Evolutionary conservation across 768 basidiomycete genomes (phyloP).

Genomic region (Lentinula edodes): DNA sequence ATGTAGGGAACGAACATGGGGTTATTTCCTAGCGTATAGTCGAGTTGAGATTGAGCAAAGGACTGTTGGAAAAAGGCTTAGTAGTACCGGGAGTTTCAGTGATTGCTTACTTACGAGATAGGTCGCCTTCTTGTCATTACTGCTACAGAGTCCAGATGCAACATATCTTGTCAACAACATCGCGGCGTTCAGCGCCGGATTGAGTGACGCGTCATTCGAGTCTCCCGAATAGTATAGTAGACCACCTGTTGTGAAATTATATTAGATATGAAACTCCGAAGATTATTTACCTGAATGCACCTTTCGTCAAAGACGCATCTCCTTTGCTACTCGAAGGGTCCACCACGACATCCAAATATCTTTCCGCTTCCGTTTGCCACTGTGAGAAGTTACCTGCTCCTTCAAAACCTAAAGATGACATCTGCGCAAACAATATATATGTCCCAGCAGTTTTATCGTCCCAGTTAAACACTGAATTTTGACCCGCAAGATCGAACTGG

Average conservation of each 20-base stretch:
- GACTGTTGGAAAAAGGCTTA: conserved; percentile 30
- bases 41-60: conserved; percentile 72
- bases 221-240: conserved; percentile 80
- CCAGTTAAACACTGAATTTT: conserved; percentile 78
- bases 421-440: conserved; percentile 70
- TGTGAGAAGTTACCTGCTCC: conserved; percentile 51
- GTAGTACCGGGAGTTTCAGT: conserved; percentile 1
- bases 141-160: conserved; percentile 52
- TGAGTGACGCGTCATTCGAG: conserved; percentile 73
- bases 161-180: conserved; percentile 80
- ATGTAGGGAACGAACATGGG: conserved; percentile 89
- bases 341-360: conserved; percentile 70
- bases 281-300: conserved; percentile 28
- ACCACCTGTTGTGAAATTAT: conserved; percentile 46
- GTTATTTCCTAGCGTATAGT: conserved; percentile 84
- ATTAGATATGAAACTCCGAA: background rate
- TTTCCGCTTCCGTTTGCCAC: conserved; percentile 71
- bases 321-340: conserved; percentile 35
- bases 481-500: conserved; percentile 46
- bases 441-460: conserved; percentile 77
- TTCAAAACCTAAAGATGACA: conserved; percentile 50
- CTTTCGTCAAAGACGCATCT: conserved; percentile 50
- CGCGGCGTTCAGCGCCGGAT: conserved; percentile 83
- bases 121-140: conserved; percentile 42
- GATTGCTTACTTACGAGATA: conserved; percentile 48